Evolutionary conservation across 2,329 filamentous ascomycete species (phyloP), one percentile per base, ranked within the genome.

Genomic region (Trichoderma aggressivum): DNA sequence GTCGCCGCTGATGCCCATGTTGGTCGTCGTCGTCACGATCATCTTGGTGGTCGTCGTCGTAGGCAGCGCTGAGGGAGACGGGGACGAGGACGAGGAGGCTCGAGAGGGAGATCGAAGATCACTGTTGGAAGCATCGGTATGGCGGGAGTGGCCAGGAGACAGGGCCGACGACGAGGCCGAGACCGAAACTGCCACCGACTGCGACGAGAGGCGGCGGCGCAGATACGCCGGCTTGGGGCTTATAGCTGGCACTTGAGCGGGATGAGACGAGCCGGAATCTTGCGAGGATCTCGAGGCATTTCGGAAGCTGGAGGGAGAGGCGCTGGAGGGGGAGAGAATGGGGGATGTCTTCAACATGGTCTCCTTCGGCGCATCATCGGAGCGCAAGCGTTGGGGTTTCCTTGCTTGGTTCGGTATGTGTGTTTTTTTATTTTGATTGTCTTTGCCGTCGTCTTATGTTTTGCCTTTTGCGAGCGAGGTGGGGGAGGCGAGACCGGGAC

Each of bases 261-360:
- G 63, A 8, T 43, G 65, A 43, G 70, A 61, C n/a, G 60, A 63
- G n/a, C 56, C 58, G 30, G 59, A 70, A 11, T 70, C 72, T 50
- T 62, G 67, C n/a, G 67, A 72, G 26, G 68, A 66, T 75, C 65
- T 72, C 72, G 69, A 58, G 43, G 77, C 76, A 77, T 79, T 78
- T 75, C 75, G 81, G 79, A 80, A 85, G 80, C 76, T 83, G 76
- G 81, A 80, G 73, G 86, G 85, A 64, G 86, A 88, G 77, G 84
- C 83, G 83, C 84, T 87, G 81, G 85, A 82, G 77, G 81, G 80
- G 78, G 84, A 78, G 77, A 85, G 81, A 75, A 85, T 81, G 73
- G 86, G 86, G 77, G 86, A 88, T 78, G 86, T 86, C 80, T 86
- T 87, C 85, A 88, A 85, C 87, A 89, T 89, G 83, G 81, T 87